Evolutionary conservation across 2,329 filamentous ascomycete genomes (phyloP).

Genomic region (Aschersonia sp.): DNA sequence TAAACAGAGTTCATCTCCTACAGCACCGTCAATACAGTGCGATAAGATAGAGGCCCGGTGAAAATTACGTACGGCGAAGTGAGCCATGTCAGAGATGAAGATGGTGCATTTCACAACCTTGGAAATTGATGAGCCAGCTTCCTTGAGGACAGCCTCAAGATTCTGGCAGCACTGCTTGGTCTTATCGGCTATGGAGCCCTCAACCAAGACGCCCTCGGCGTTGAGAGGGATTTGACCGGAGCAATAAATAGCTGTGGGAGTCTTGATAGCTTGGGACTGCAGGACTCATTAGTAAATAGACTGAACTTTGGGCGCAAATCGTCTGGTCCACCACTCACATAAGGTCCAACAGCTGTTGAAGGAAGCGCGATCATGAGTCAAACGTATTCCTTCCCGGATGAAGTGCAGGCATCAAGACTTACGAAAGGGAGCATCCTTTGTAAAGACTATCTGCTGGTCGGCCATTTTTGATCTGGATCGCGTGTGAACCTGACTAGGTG

Average conservation of each 20-base stretch:
- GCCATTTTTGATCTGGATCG: conserved; percentile 26
- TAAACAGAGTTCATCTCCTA: conserved; percentile 74
- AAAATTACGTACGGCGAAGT: conserved; percentile 52
- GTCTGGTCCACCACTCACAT: conserved; percentile 29
- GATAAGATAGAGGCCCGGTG: background rate
- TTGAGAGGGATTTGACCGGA: conserved; percentile 61
- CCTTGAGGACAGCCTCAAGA: conserved; percentile 69
- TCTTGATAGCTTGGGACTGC: conserved; percentile 54
- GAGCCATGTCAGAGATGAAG: conserved; percentile 82
- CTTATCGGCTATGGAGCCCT: conserved; percentile 49
- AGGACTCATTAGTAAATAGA: background rate
- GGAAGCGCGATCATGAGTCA: background rate
- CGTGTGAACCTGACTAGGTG: conserved; percentile 12
- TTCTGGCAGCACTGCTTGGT: conserved; percentile 56
- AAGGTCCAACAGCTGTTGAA: conserved; percentile 43
- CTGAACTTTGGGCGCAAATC: background rate
- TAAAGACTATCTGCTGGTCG: conserved; percentile 36
- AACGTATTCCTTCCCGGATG: background rate
- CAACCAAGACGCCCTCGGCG: conserved; percentile 37
- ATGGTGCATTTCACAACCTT: conserved; percentile 86
- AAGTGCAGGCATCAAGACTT: conserved; percentile 15
- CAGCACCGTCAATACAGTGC: background rate
- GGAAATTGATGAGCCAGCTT: conserved; percentile 62
- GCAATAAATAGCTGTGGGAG: conserved; percentile 49
- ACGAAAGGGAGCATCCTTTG: conserved; percentile 45